Percentiles rank a stretch among this genome's conserved stretches.
phyloP scores from a whole-genome alignment of 2,329 filamentous ascomycete species.

The Pyrenochaeta sp. region DNA sequence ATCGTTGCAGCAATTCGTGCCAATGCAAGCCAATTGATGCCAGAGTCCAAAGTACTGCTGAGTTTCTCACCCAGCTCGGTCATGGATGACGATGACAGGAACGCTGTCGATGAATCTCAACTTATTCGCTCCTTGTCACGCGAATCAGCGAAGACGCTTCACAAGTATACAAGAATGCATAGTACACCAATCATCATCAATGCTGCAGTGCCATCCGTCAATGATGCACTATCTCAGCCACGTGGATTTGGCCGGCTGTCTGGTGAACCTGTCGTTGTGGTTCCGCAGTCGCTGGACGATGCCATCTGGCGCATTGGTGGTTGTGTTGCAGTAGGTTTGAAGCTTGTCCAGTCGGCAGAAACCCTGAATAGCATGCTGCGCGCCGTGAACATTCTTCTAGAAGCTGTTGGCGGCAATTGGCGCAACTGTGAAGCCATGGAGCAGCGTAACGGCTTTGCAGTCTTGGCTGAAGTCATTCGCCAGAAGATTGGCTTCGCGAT shows the following conservation, averaged over 20 bases:
- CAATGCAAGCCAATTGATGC: constrained; percentile 81
- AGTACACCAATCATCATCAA: constrained; percentile 87
- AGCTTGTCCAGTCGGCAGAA: constrained; percentile 79
- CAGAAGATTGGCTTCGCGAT: constrained; percentile 74
- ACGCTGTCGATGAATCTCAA: constrained; percentile 74
- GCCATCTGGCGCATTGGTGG: constrained; percentile 93
- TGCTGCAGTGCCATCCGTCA: constrained; percentile 83
- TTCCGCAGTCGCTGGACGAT: constrained; percentile 88
- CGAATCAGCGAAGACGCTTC: constrained; percentile 72
- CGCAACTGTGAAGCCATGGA: constrained; percentile 99
- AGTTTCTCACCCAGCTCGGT: constrained; percentile 84
- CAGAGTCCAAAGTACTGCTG: constrained; percentile 81
- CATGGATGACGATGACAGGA: constrained; percentile 81
- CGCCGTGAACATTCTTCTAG: constrained; percentile 83
- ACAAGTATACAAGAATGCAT: constrained; percentile 74
- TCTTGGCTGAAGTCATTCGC: constrained; percentile 82
- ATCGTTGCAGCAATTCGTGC: constrained; percentile 88
- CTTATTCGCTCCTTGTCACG: constrained; percentile 80
- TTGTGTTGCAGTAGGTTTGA: constrained; percentile 84
- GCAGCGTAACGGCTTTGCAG: constrained; percentile 90
- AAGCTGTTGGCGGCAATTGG: constrained; percentile 90
- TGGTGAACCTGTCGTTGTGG: constrained; percentile 81
- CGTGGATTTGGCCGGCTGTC: constrained; percentile 85
- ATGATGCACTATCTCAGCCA: constrained; percentile 82
- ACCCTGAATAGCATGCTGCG: constrained; percentile 75